Conservation (phyloP, 352 stramenopile genomes). For the Globisporangium irregulare region DNA sequence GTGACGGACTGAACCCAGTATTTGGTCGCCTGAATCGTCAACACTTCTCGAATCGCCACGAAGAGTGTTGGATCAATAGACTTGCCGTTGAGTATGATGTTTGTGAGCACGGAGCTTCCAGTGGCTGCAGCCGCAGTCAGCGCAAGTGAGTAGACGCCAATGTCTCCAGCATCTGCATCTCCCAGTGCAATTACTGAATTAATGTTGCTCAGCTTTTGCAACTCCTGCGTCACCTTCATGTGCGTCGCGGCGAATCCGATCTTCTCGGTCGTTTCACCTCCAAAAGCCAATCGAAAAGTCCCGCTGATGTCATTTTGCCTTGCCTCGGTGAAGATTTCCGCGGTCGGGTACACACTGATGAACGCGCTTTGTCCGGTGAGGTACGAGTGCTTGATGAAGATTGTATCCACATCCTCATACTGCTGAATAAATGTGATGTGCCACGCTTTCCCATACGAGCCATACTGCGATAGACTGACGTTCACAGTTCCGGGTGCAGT, state of each 20-base stretch:
- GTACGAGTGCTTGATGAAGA: slow-evolving; percentile 75
- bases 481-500: slow-evolving; percentile 77
- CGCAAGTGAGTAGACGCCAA: slow-evolving; percentile 56
- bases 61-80: slow-evolving; percentile 61
- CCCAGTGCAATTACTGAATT: slow-evolving; percentile 65
- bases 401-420: slow-evolving; percentile 51
- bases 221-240: slow-evolving; percentile 63
- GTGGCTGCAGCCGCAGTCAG: slow-evolving; percentile 40
- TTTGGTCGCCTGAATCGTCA: slow-evolving; percentile 28
- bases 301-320: slow-evolving; percentile 56
- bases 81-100: slow-evolving; percentile 36
- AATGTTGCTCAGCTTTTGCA: slow-evolving; percentile 59
- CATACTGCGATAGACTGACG: slow-evolving; percentile 68
- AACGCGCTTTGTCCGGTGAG: slow-evolving; percentile 67
- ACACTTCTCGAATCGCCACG: slow-evolving; percentile 54
- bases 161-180: slow-evolving; percentile 31
- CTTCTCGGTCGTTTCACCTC: slow-evolving; percentile 43
- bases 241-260: slow-evolving; percentile 66
- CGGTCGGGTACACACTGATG: slow-evolving; percentile 66
- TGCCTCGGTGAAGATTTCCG: slow-evolving; percentile 62
- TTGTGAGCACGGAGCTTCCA: slow-evolving; percentile 33
- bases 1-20: slow-evolving; percentile 52
- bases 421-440: slow-evolving; percentile 87
- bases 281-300: slow-evolving; percentile 57
- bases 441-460: slow-evolving; percentile 81